Base-by-base conservation (phyloP, 2,329 filamentous ascomycete genomes). In the Diplodia mutila region DNA sequence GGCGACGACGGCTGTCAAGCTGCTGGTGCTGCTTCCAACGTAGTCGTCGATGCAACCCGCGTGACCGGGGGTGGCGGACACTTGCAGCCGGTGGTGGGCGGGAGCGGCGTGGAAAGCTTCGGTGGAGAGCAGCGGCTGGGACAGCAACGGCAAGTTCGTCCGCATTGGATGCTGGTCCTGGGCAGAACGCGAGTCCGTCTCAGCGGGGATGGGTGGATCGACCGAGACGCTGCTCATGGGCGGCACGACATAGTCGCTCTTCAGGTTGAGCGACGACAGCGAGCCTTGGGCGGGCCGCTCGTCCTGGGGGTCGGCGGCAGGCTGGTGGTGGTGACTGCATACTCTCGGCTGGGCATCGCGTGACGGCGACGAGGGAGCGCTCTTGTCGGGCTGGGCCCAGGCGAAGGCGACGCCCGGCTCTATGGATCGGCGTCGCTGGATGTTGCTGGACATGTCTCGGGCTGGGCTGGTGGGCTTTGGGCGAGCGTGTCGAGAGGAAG, bases 201-300 rank as follows among this genome's bases (percentile, higher is more conserved):
- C 65, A 9, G 65, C 65, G 21, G 65, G 65, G 53, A 67, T 67
- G 48, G 65, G 65, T 12, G 65, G 65, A 21, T 67, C 65, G 42
- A 67, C 65, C 29, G 65, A 67, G 32, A 67, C 65, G 55, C 65
- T 67, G 65, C 65, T 67, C 65, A 67, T 67, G 54, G 65, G 65
- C 21, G 65, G 65, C 32, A 67, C 65, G 65, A 67, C 65, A 61
- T 67, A 67, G 46, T 61, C 65, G 46, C 53, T 29, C 65, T 67
- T 61, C 29, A 64, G 61, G 39, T 61, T 63, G 64, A 66, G 64
- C 64, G 64, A 66, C 27, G 64, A 66, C 42, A 66, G 48, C 39
- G 64, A 39, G 27, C 54, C 64, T 39, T 12, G 23, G 12, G 39
- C 23, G n/a, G 53, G 63, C 52, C 37, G 14, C 59, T 63, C 42